Conservation (phyloP, 805 yeast genomes). For the Suhomyces sp. region DNA sequence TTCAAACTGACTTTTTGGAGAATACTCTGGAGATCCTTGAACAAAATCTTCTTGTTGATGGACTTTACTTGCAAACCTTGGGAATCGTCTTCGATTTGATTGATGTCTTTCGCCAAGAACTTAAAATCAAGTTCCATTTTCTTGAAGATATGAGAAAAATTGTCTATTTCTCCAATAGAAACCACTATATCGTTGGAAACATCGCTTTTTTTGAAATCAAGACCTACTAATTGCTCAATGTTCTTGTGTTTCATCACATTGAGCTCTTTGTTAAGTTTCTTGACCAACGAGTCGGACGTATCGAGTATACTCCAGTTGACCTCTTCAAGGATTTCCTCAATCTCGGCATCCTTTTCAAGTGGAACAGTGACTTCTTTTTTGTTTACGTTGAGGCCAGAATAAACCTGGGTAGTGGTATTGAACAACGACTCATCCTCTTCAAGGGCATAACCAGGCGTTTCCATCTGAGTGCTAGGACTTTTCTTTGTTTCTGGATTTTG, state of each 20-base stretch:
- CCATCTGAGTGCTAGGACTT: neutral
- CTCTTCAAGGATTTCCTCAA: constrained; percentile 71
- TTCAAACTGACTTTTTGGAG: constrained; percentile 69
- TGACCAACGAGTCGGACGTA: constrained; percentile 55
- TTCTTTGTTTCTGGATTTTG: neutral
- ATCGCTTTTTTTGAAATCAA: constrained; percentile 35
- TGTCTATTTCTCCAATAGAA: constrained; percentile 35
- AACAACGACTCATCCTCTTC: constrained; percentile 13
- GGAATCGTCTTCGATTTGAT: constrained; percentile 68
- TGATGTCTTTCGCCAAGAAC: constrained; percentile 59
- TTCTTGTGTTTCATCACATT: constrained; percentile 61
- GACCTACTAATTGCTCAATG: constrained; percentile 43
- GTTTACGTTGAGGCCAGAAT: constrained; percentile 1
- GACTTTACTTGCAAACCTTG: constrained; percentile 82
- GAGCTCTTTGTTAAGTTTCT: constrained; percentile 57
- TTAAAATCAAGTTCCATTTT: constrained; percentile 40
- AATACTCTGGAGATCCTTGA: constrained; percentile 66
- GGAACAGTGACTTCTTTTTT: constrained; percentile 7
- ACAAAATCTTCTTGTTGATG: constrained; percentile 73
- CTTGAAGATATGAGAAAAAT: constrained; percentile 36
- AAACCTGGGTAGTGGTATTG: neutral
- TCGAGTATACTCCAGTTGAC: constrained; percentile 73
- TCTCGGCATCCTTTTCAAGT: constrained; percentile 38
- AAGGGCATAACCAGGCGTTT: constrained; percentile 5
- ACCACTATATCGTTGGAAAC: constrained; percentile 31